These are phyloP conservation scores for Lojkania enalia DNA, from an alignment of 2,329 filamentous ascomycete species.

Conservation along the genomic window DNA sequence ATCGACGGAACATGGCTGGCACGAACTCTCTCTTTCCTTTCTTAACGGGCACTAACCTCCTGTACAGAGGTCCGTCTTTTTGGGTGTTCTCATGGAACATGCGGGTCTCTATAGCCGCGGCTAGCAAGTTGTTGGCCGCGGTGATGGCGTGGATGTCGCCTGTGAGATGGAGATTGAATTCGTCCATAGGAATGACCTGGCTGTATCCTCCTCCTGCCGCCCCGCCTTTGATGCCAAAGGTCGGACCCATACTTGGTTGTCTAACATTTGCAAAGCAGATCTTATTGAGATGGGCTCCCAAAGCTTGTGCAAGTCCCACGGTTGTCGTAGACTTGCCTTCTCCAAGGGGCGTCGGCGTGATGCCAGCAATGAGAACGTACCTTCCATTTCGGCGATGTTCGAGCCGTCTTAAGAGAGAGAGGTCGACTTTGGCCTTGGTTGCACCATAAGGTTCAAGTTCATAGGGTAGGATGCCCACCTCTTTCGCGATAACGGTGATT, in stretches of 20 bases:
- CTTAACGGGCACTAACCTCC: conserved; percentile 83
- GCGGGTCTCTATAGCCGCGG: conserved; percentile 93
- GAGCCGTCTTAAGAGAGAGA: conserved; percentile 78
- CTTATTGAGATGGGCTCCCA: conserved; percentile 84
- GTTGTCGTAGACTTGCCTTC: conserved; percentile 99
- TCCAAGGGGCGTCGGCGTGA: conserved; percentile 93
- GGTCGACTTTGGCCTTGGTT: conserved; percentile 93
- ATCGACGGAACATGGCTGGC: conserved; percentile 86
- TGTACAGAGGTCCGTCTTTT: conserved; percentile 85
- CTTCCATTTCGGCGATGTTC: conserved; percentile 85
- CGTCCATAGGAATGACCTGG: conserved; percentile 99
- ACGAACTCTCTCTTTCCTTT: conserved; percentile 86
- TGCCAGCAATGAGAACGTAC: conserved; percentile 92
- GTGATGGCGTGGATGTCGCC: conserved; percentile 98
- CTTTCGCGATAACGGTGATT: conserved; percentile 80
- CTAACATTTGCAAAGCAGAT: conserved; percentile 95
- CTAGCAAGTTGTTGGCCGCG: conserved; percentile 94
- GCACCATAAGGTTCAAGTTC: conserved; percentile 94
- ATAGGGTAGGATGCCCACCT: conserved; percentile 83
- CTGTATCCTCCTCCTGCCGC: conserved; percentile 97
- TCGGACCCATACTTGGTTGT: conserved; percentile 95
- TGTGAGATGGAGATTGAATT: conserved; percentile 97
- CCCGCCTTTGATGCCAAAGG: conserved; percentile 98
- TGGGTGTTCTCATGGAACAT: conserved; percentile 98
- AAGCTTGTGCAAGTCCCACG: conserved; percentile 89